phyloP scores from a whole-genome alignment of 2,329 filamentous ascomycete species.

The Botrytis paeoniae region DNA sequence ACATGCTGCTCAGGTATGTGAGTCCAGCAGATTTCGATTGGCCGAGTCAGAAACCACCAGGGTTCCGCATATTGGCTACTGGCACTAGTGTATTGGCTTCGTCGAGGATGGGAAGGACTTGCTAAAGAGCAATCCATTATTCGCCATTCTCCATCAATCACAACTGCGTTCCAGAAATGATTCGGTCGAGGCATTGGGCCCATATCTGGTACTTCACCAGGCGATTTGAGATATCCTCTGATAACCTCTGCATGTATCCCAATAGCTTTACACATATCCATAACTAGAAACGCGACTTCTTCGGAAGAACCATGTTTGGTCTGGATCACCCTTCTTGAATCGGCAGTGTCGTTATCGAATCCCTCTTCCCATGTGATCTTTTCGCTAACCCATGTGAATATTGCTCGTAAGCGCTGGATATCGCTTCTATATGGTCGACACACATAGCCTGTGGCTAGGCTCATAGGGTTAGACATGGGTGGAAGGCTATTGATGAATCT shows the following conservation, averaged over 20 bases:
- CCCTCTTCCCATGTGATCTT: slow-evolving; percentile 95
- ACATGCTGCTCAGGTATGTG: slow-evolving; percentile 84
- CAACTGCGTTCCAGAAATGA: slow-evolving; percentile 95
- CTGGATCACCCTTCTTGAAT: slow-evolving; percentile 80
- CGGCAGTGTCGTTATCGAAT: slow-evolving; percentile 71
- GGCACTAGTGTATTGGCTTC: slow-evolving; percentile 72
- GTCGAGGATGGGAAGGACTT: slow-evolving; percentile 82
- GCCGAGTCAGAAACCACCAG: slow-evolving; percentile 92
- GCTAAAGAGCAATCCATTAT: slow-evolving; percentile 93
- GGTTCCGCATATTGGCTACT: slow-evolving; percentile 69
- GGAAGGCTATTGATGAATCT: slow-evolving; percentile 84
- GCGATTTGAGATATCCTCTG: slow-evolving; percentile 84
- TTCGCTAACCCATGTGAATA: slow-evolving; percentile 97
- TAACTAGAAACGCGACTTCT: slow-evolving; percentile 83
- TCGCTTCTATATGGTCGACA: slow-evolving; percentile 94
- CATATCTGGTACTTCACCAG: slow-evolving; percentile 78
- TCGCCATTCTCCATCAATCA: slow-evolving; percentile 93
- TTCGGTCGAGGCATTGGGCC: slow-evolving; percentile 83
- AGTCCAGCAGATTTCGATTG: slow-evolving; percentile 89
- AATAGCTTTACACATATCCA: slow-evolving; percentile 90
- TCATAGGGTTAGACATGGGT: slow-evolving; percentile 74
- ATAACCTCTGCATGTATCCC: slow-evolving; percentile 86
- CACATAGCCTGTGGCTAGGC: slow-evolving; percentile 84
- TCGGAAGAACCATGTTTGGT: slow-evolving; percentile 80
- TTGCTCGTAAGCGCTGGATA: slow-evolving; percentile 86